These are phyloP conservation scores for Eurotiales sp. DNA, from an alignment of 2,329 filamentous ascomycete species.

Conservation along the genomic window DNA sequence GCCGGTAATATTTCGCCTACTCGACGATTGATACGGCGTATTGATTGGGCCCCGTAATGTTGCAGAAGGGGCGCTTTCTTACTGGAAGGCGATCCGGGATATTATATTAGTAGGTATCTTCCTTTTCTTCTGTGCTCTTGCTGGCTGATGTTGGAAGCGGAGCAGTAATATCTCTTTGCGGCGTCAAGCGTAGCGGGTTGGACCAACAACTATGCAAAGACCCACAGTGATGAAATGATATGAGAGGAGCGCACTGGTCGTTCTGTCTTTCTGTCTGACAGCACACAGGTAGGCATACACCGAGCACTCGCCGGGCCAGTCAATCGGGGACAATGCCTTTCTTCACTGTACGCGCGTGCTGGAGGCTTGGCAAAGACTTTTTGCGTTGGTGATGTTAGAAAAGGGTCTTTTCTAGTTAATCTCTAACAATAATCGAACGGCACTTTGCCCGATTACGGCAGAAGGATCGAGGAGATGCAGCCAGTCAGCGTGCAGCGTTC, in stretches of 20 bases:
- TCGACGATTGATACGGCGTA: neutral
- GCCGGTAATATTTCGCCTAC: constrained; percentile 25
- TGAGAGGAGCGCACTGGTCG: no score
- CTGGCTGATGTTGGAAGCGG: constrained; percentile 12
- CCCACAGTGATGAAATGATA: constrained; percentile 17
- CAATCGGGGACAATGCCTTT: constrained; percentile 5
- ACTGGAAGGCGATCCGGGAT: constrained; percentile 15
- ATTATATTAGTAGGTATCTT: no score
- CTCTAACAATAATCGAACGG: neutral
- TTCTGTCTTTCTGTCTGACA: neutral
- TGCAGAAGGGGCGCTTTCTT: constrained; percentile 13
- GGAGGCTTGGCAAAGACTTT: no score
- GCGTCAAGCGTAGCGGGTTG: constrained; percentile 15
- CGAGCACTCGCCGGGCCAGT: no score
- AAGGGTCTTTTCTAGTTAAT: neutral
- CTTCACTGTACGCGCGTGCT: neutral
- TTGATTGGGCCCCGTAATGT: constrained; percentile 11
- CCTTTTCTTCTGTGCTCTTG: neutral
- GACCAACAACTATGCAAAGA: constrained; percentile 9
- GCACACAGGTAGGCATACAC: no score
- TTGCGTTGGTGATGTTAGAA: no score
- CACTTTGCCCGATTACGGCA: constrained; percentile 5
- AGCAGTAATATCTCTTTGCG: constrained; percentile 18
- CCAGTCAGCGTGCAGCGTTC: constrained; percentile 2
- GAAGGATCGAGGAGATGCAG: constrained; percentile 3